These are phyloP conservation scores for Lagenaria siceraria DNA, from an alignment of 306 rosid species.

Conservation along the genomic window DNA sequence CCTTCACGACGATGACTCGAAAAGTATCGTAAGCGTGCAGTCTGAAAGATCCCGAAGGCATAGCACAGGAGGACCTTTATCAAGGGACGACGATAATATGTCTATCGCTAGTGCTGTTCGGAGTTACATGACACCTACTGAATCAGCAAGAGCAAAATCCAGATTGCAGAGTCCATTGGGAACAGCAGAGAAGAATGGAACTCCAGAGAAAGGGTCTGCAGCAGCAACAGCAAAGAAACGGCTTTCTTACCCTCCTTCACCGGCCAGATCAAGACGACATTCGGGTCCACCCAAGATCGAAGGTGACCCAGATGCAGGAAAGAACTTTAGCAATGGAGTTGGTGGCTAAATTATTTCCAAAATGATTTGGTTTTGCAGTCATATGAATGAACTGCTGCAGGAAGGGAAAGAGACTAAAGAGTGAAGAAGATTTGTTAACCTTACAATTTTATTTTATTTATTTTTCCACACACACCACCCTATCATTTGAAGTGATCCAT, in stretches of 20 bases:
- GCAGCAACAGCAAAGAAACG: constrained; percentile 34
- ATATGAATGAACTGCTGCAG: not conserved
- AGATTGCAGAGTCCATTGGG: constrained; percentile 28
- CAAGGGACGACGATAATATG: constrained; percentile 40
- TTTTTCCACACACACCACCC: not conserved
- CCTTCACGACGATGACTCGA: constrained; percentile 56
- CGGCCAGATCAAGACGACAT: constrained; percentile 28
- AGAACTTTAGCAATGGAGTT: constrained; percentile 33
- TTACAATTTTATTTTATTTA: not conserved
- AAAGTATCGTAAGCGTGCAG: constrained; percentile 56
- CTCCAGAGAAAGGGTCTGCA: constrained; percentile 29
- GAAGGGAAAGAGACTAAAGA: not conserved
- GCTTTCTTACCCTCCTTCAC: constrained; percentile 38
- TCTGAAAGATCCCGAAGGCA: constrained; percentile 76
- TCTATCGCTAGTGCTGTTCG: constrained; percentile 67
- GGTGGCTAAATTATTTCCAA: not conserved
- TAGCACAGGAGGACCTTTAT: constrained; percentile 54
- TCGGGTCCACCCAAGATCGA: constrained; percentile 48
- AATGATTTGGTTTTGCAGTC: not conserved
- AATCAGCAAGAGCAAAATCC: constrained; percentile 77
- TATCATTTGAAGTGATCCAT: not conserved
- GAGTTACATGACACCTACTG: constrained; percentile 91
- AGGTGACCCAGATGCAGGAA: constrained; percentile 32
- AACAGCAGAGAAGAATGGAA: constrained; percentile 8
- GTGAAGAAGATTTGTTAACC: not conserved